Base-by-base conservation (phyloP, 108 stramenopile species). In the Nitzschia sp. region DNA sequence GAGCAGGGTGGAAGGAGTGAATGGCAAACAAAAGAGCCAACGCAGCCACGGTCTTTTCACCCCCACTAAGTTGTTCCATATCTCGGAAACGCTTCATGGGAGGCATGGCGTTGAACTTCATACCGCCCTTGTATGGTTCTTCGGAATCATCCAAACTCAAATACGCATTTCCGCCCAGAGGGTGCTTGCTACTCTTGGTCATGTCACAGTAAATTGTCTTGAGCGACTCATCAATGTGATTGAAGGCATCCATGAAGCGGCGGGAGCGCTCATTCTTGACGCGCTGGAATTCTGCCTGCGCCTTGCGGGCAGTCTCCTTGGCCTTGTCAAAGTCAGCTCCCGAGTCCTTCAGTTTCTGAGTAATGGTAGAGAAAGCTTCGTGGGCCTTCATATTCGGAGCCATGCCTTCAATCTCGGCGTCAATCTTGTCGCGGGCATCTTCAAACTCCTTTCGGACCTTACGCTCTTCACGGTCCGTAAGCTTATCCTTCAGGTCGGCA, bases 101-200 rank as follows among this genome's bases (percentile, higher is more conserved):
- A 58, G 98, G 98, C 98, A 97, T 98, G 9, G 98, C 99, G 70
- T 97, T 98, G 94, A 97, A 99, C 73, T 96, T 96, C 70, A 99
- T 82, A 0, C 98, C 98, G 28, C 96, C 97, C 26, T 90, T 79
- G 81, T 96, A 98, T 21, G 98, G 98, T 72, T 99, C 98, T 47
- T 98, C 95, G 0, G 85, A 79, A 64, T 97, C 92, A 56, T 97
- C 96, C 1, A 97, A 81, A 80, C 87, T 88, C 66, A 80, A 47
- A 64, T 91, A 97, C 2, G 98, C 97, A 72, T 93, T 94, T 27
- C 97, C 96, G 58, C 98, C 97, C 29, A 95, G 71, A 26, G 96
- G 96, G 75, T 97, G 97, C 72, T 93, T 95, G 38, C 72, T 81
- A 33, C 84, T 88, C 72, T 93, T 92, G 32, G 95, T 97, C 89